Evolutionary conservation across 2,329 filamentous ascomycete species (phyloP).

Genomic region (Talaromyces islandicus): DNA sequence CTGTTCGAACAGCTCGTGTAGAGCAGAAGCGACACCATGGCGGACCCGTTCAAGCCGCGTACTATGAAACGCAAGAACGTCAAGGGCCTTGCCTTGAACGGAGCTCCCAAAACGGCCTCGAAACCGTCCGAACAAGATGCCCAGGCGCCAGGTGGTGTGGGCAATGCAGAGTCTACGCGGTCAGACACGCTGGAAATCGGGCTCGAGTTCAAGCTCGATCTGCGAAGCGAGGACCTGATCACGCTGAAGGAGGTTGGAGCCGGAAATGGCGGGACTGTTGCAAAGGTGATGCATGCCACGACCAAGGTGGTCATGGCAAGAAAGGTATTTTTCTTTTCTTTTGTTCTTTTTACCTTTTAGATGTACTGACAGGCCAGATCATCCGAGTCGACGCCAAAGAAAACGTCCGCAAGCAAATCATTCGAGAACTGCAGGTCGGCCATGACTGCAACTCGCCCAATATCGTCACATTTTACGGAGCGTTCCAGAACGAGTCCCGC

Average conservation of each 20-base stretch:
- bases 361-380: constrained; percentile 52
- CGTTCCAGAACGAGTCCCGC: constrained; percentile 91
- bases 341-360: too few relatives aligned
- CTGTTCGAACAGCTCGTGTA: background rate
- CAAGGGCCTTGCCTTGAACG: constrained; percentile 85
- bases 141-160: constrained; percentile 39
- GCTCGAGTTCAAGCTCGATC: constrained; percentile 90
- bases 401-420: constrained; percentile 92
- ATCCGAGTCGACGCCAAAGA: constrained; percentile 98
- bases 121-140: constrained; percentile 67
- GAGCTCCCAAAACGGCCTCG: constrained; percentile 62
- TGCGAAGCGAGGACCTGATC: constrained; percentile 86
- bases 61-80: constrained; percentile 99
- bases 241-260: constrained; percentile 91
- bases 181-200: constrained; percentile 85
- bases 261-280: constrained; percentile 95
- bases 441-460: constrained; percentile 95
- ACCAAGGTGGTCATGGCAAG: constrained; percentile 96
- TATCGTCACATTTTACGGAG: constrained; percentile 96
- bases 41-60: constrained; percentile 57
- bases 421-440: constrained; percentile 96
- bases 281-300: constrained; percentile 91
- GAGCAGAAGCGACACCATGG: constrained; percentile 39
- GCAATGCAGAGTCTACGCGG: constrained; percentile 53
- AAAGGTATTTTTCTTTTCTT: constrained; percentile 59